These are phyloP conservation scores for Boechera stricta DNA, from an alignment of 345 rosid genomes.

Conservation along the genomic window DNA sequence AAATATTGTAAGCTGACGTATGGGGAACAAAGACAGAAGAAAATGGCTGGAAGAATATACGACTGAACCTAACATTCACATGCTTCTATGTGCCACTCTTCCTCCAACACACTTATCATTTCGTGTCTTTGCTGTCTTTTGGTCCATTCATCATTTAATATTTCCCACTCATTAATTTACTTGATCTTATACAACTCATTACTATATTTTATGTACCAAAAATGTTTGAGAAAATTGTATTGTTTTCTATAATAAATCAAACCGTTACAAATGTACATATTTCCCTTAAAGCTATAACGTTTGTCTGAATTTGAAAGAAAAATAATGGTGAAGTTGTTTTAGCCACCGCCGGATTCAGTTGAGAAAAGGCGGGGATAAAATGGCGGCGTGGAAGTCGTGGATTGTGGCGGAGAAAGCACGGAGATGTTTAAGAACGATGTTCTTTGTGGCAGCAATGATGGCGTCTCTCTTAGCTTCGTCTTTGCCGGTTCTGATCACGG, in stretches of 20 bases:
- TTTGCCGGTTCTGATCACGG: slow-evolving; percentile 76
- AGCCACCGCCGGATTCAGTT: slow-evolving; percentile 11
- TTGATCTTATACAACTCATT: slow-evolving; percentile 40
- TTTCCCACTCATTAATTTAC: slow-evolving; percentile 28
- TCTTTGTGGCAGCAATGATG: slow-evolving; percentile 89
- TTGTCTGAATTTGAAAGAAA: slow-evolving; percentile 9
- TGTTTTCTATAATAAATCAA: slow-evolving; percentile 2
- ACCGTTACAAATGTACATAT: slow-evolving; percentile 16
- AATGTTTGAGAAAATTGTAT: background rate
- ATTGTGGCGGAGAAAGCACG: slow-evolving; percentile 69
- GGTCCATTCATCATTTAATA: slow-evolving; percentile 41
- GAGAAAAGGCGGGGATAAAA: slow-evolving; percentile 8
- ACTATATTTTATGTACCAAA: background rate
- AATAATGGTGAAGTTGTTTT: background rate
- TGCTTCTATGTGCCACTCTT: slow-evolving; percentile 28
- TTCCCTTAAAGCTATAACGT: slow-evolving; percentile 13
- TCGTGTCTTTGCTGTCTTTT: slow-evolving; percentile 40
- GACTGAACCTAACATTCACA: slow-evolving; percentile 39
- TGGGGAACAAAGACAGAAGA: slow-evolving; percentile 37
- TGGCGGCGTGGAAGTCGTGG: slow-evolving; percentile 55
- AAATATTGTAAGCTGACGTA: background rate
- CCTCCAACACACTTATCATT: slow-evolving; percentile 40
- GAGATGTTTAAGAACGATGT: slow-evolving; percentile 69
- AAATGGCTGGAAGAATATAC: slow-evolving; percentile 36
- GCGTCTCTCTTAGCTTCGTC: slow-evolving; percentile 86